Base-by-base conservation (phyloP, 371 early-diverging fungal genomes). In the Apophysomyces variabilis region DNA sequence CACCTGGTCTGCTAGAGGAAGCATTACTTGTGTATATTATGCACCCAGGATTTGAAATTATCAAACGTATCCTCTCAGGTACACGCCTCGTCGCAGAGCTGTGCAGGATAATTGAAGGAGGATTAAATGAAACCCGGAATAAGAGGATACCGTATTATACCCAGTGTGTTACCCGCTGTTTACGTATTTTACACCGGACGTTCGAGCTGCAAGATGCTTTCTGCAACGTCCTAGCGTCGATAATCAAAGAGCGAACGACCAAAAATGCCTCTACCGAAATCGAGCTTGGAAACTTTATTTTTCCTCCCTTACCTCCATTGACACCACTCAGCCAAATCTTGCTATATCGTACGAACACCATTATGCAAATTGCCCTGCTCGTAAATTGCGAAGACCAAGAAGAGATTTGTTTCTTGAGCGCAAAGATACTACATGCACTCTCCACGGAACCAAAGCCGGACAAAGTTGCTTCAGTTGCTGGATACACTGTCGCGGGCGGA, bases 31-130 rank as follows among this genome's bases (percentile, higher is more conserved):
- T 35, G 0, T 76, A 69, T 43, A 43, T 85, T 11, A 69, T 77
- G 6, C 96, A 96, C 47, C 96, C 96, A 4, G 97, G 95, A 1
- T 97, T 94, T 67, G 91, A 94, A 64, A 82, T 98, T 4, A 67
- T 91, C 54, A 80, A 85, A 26, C 86, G 92, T 16, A 67, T 96
- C n/a, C 74, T 98, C 16, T 87, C 90, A 4, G 95, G 94, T 12
- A 86, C 92, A 14, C 81, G 85, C 45, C 78, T 95, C 6, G 72
- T 91, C 14, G 78, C 84, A 11, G 84, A 87, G 46, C 62, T 97
- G 8, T 87, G 94, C 72, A 74, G 83, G 26, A 76, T 94, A 9
- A 69, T 93, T 26, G 70, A 75, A n/a, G 77, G 80, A 11, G 89
- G 87, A 7, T 87, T 89, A 7, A 84, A 87, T 37, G 63, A 74